These are phyloP conservation scores for Hericium coralloides DNA, from an alignment of 768 basidiomycete genomes.

Conservation along the genomic window DNA sequence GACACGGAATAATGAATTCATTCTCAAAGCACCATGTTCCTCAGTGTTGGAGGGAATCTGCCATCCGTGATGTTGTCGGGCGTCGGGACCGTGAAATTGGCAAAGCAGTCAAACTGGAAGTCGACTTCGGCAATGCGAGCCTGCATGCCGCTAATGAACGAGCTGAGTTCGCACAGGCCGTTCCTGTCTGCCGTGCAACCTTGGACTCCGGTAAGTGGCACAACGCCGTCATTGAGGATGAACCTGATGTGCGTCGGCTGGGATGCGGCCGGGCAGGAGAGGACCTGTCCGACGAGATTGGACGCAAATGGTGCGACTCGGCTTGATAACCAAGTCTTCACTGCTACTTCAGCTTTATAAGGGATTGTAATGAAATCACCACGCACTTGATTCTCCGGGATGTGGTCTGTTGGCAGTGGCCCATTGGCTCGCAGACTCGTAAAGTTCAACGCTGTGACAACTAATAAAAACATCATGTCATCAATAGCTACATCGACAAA, in stretches of 20 bases:
- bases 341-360: not conserved
- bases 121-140: conserved; percentile 31
- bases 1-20: no score
- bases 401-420: conserved; percentile 31
- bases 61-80: conserved; percentile 37
- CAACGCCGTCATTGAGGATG: conserved; percentile 40
- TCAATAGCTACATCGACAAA: not conserved
- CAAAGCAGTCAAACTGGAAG: conserved; percentile 34
- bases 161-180: conserved; percentile 32
- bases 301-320: conserved; percentile 39
- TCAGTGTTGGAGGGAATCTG: not conserved
- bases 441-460: conserved; percentile 38
- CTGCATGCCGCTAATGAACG: conserved; percentile 30
- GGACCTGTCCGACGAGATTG: conserved; percentile 39
- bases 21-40: not conserved
- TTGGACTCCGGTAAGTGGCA: conserved; percentile 35
- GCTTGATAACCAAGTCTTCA: conserved; percentile 26
- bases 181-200: conserved; percentile 33
- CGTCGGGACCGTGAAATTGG: conserved; percentile 35
- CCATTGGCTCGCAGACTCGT: conserved; percentile 31
- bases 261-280: conserved; percentile 26
- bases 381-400: conserved; percentile 23
- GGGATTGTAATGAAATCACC: not conserved
- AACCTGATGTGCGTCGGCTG: conserved; percentile 29
- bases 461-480: conserved; percentile 15